phyloP scores from a whole-genome alignment of 495 filamentous ascomycete genomes.

The Lepidopterella palustris region DNA sequence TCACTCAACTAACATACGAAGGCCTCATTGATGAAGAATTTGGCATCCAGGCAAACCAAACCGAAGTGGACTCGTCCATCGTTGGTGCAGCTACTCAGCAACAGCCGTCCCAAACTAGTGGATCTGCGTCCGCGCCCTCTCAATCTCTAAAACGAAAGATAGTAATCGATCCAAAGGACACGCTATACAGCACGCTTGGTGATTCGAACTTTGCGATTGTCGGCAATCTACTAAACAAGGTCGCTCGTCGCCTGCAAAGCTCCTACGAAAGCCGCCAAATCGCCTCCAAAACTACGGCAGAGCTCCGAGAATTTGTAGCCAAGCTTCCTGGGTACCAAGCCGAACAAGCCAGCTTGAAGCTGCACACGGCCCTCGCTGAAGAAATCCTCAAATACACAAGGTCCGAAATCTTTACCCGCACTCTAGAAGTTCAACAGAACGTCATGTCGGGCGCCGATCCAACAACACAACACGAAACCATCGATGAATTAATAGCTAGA shows the following conservation, averaged over 20 bases:
- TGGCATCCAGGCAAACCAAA: conserved; percentile 78
- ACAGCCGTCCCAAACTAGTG: conserved; percentile 43
- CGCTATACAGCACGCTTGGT: conserved; percentile 79
- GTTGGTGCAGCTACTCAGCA: conserved; percentile 62
- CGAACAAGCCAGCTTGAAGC: conserved; percentile 83
- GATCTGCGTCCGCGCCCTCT: conserved; percentile 49
- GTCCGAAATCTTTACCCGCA: conserved; percentile 77
- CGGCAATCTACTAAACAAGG: conserved; percentile 78
- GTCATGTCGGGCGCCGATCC: conserved; percentile 87
- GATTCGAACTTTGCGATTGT: conserved; percentile 96
- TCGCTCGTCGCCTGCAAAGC: conserved; percentile 77
- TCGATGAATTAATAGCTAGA: conserved; percentile 89
- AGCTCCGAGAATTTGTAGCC: conserved; percentile 86
- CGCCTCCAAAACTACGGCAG: conserved; percentile 75
- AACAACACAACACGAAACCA: conserved; percentile 75
- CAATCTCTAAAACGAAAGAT: conserved; percentile 80
- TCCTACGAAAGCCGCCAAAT: conserved; percentile 83
- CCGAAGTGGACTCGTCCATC: conserved; percentile 88
- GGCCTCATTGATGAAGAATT: conserved; percentile 93
- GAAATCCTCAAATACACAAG: conserved; percentile 90
- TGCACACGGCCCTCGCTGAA: conserved; percentile 87
- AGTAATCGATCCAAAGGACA: conserved; percentile 80
- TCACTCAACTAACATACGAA: conserved; percentile 96
- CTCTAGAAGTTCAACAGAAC: conserved; percentile 92
- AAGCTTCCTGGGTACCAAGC: conserved; percentile 88